Percentiles rank a stretch among this genome's conserved stretches.
phyloP scores from a whole-genome alignment of 108 stramenopile genomes.

The Mediolabrus comicus region DNA sequence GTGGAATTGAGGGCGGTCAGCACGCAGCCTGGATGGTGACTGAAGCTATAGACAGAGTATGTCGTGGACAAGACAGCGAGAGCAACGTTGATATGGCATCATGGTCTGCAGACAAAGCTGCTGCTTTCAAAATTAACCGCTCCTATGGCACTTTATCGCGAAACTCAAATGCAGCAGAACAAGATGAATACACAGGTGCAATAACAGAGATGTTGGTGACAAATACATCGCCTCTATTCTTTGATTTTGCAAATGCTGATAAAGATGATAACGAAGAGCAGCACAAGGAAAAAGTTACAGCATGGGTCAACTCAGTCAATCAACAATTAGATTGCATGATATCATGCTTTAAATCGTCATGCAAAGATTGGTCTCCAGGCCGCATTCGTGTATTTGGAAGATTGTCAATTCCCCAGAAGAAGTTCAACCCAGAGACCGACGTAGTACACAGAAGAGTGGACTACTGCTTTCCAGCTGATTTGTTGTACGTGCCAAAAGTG shows the following conservation, averaged over 20 bases:
- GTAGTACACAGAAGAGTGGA: conserved; percentile 67
- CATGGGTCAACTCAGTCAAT: conserved; percentile 49
- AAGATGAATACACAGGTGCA: conserved; percentile 72
- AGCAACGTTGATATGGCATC: neutral
- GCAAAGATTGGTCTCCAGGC: conserved; percentile 31
- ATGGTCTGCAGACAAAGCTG: conserved; percentile 11
- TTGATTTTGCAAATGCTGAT: conserved; percentile 9
- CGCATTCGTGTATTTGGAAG: conserved; percentile 69
- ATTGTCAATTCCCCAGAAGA: conserved; percentile 49
- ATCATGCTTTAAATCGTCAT: too few relatives aligned
- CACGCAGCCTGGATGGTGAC: conserved; percentile 64
- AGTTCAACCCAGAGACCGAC: conserved; percentile 83
- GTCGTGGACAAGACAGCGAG: conserved; percentile 18
- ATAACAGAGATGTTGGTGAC: conserved; percentile 71
- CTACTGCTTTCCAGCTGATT: conserved; percentile 71
- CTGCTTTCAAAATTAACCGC: conserved; percentile 56
- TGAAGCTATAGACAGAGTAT: conserved; percentile 49
- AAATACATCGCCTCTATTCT: conserved; percentile 39
- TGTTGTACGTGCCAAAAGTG: conserved; percentile 38
- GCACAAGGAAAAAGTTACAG: conserved; percentile 3
- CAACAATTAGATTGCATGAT: conserved; percentile 19
- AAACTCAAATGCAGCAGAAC: conserved; percentile 44
- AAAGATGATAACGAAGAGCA: conserved; percentile 12
- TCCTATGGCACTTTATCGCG: conserved; percentile 63
- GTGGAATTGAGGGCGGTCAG: conserved; percentile 42